Base-by-base conservation (phyloP, 257 asterid genomes). In the Solanum chiquidenum region DNA sequence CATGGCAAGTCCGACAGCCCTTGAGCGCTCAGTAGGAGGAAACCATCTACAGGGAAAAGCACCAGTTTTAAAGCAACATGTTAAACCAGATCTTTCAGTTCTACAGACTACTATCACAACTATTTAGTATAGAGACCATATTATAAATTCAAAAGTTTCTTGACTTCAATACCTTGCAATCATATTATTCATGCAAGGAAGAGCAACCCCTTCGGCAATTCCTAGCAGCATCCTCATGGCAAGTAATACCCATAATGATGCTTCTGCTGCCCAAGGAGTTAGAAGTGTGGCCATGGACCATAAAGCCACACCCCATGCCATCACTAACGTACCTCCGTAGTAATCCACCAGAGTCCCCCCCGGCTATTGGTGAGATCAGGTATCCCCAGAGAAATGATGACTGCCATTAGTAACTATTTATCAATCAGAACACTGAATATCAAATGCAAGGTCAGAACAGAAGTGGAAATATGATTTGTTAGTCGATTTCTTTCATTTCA, bases 1-100 rank as follows among this genome's bases (percentile, higher is more conserved):
- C 99, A 97, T 97, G 75, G 99, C 99, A 91, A 97, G 99, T 89
- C 96, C 99, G n/a, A 97, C 98, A 84, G 98, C 98, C 91, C 99
- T 94, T 86, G 99, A 94, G 88, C 98, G 95, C 86, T 97, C 99
- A 69, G 94, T 95, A 90, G 90, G 94, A 87, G 99, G 99, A 92
- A 95, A 97, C 99, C 99, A 97, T 90, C 99, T 95, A 85, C 66
- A 84, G 87, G 33, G 77, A 90, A 85, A 87, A 55, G 35, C 62
- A 87, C 49, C 64, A n/a, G n/a, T 46, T 72, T 62, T 66, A 25
- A 64, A 35, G 27, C 34, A 37, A 72, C 62, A 80, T 44, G 68
- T 29, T 80, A 46, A 80, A 46, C 29, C 68, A 80, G 40, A 44
- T 80, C 40, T 46, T 29, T 46, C 68, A 80, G 85, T 80, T 80